Base-by-base conservation (phyloP, 2,329 filamentous ascomycete species). In the Didymella lethalis region DNA sequence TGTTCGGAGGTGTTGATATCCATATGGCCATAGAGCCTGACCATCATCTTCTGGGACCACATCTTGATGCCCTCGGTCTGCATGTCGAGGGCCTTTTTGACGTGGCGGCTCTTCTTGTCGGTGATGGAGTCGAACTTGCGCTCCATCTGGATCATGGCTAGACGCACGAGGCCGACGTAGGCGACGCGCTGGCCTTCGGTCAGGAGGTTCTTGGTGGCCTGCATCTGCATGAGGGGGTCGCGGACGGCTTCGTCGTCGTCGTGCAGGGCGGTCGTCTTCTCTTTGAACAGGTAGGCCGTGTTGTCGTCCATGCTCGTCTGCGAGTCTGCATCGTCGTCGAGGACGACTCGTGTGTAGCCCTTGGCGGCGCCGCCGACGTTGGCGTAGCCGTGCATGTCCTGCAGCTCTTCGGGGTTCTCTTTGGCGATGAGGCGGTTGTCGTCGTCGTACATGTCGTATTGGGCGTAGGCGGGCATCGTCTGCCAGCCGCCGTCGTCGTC, bases 21-120 rank as follows among this genome's bases (percentile, higher is more conserved):
- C 95, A 99, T 99, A 78, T 99, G 95, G 12, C 87, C 82, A 76
- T 98, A 99, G 12, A 99, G 77, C 25, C 94, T 88, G 60, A 97
- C 88, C 93, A 99, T 99, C 85, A 97, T 96, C 80, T 96, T 96
- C 76, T 99, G 95, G 56, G 91, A 88, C 94, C 94, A 99, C 90
- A 97, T 97, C 77, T 90, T 90, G 80, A 91, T 89, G 34, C 88
- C 86, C 76, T 97, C 95, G 11, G 88, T 81, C 0, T 90, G 86
- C 61, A 89, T 80, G 29, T 86, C 83, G 11, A 93, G 75, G 43
- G 88, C 81, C 75, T 94, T 97, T 77, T 90, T 95, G 1, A 86
- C 85, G 41, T 83, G 85, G 69, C 84, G 91, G 2, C 84, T 88
- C 28, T 80, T 78, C 60, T 88, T 85, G 12, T 52, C 51, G n/a